A percentile compares a stretch with the other conserved stretches of the same genome.
Conservation (phyloP, 2,329 filamentous ascomycete species). For the Cladosporium phlei region DNA sequence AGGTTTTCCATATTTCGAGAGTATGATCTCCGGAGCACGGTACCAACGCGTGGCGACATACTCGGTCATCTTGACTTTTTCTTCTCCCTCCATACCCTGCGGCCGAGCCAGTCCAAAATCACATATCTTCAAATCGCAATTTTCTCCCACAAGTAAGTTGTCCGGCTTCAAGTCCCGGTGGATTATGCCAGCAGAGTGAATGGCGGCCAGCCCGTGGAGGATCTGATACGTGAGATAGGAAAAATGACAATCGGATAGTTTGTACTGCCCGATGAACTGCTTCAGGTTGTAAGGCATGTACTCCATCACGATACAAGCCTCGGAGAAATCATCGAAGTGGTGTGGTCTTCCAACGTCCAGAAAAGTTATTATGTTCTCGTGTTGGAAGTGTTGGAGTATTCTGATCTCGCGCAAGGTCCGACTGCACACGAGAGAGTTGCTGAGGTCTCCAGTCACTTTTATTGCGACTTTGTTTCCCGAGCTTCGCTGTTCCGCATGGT, state of each 20-base stretch:
- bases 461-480: constrained; percentile 88
- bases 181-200: constrained; percentile 75
- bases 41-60: constrained; percentile 97
- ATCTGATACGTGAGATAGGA: constrained; percentile 99
- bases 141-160: constrained; percentile 90
- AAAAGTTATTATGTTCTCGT: constrained; percentile 68
- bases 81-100: constrained; percentile 44
- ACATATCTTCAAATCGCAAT: constrained; percentile 96
- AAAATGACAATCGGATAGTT: constrained; percentile 92
- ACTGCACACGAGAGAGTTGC: constrained; percentile 97
- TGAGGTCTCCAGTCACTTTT: constrained; percentile 98
- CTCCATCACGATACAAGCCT: constrained; percentile 80
- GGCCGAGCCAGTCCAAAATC: constrained; percentile 92
- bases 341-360: constrained; percentile 98
- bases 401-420: constrained; percentile 93
- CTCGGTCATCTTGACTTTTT: constrained; percentile 96
- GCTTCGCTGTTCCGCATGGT: constrained; percentile 81
- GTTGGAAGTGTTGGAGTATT: constrained; percentile 87
- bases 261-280: constrained; percentile 90
- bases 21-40: constrained; percentile 95
- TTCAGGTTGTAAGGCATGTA: constrained; percentile 96
- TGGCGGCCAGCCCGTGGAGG: constrained; percentile 92
- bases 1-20: constrained; percentile 98
- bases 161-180: constrained; percentile 93
- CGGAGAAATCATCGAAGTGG: constrained; percentile 90